These are phyloP conservation scores for Clathrospora elynae DNA, from an alignment of 2,329 filamentous ascomycete genomes.

Conservation along the genomic window DNA sequence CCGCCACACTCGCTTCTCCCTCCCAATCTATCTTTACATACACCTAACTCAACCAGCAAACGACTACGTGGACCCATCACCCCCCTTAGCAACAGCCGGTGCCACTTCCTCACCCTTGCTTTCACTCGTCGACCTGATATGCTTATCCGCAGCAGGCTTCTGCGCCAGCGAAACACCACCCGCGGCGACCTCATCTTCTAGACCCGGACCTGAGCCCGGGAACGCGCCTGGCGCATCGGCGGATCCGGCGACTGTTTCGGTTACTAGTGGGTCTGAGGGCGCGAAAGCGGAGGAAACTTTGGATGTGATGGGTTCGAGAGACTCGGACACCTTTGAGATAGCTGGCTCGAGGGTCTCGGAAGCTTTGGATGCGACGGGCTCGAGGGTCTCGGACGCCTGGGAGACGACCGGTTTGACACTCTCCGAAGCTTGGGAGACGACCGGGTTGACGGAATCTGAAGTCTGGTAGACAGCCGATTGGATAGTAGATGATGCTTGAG, in stretches of 20 bases:
- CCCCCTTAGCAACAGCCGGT: slow-evolving; percentile 7
- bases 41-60: slow-evolving; percentile 5
- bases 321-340: slow-evolving; percentile 5
- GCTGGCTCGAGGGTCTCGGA: background rate
- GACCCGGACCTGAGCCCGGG: slow-evolving; percentile 17
- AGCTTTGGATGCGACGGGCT: background rate
- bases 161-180: slow-evolving; percentile 12
- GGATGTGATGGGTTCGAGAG: slow-evolving; percentile 9
- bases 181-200: slow-evolving; percentile 8
- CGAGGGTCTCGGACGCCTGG: background rate
- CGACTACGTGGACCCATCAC: slow-evolving; percentile 10
- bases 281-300: slow-evolving; percentile 1
- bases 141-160: slow-evolving; percentile 7
- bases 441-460: background rate
- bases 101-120: slow-evolving; percentile 12
- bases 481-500: slow-evolving; percentile 7
- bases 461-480: slow-evolving; percentile 2
- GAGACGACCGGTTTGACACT: background rate
- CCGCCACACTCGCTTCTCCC: no score
- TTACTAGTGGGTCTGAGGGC: slow-evolving; percentile 19
- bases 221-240: slow-evolving; percentile 30
- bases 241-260: slow-evolving; percentile 17
- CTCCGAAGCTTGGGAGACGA: background rate
- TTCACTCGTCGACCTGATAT: background rate
- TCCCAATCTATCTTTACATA: no score